phyloP scores from a whole-genome alignment of 2,329 filamentous ascomycete genomes.

The Tricladium varicosporioides region DNA sequence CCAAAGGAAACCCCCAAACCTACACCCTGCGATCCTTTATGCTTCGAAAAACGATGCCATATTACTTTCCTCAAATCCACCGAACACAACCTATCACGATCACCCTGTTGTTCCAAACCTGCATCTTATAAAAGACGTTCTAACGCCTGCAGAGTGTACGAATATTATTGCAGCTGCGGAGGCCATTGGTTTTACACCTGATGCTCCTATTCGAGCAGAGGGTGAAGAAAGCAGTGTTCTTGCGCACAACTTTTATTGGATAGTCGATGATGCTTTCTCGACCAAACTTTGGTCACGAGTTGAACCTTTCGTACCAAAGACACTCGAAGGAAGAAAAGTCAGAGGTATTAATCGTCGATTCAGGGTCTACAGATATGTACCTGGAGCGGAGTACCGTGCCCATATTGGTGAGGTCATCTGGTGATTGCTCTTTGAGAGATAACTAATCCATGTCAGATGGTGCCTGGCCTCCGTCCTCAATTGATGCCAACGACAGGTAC shows the following conservation, averaged over 20 bases:
- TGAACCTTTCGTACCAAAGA: conserved; percentile 52
- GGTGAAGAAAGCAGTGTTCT: conserved; percentile 60
- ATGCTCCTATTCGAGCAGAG: conserved; percentile 65
- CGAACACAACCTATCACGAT: conserved; percentile 49
- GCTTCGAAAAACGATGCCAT: conserved; percentile 58
- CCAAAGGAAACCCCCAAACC: conserved; percentile 65
- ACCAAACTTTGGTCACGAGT: conserved; percentile 63
- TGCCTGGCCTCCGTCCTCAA: conserved; percentile 70
- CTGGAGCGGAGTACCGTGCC: conserved; percentile 68
- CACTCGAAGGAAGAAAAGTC: conserved; percentile 53
- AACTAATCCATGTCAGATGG: conserved; percentile 45
- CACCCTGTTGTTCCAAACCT: conserved; percentile 64
- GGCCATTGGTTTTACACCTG: conserved; percentile 62
- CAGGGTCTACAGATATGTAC: conserved; percentile 70
- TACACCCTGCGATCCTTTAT: conserved; percentile 64
- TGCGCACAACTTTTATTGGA: conserved; percentile 74
- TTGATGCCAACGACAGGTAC: conserved; percentile 49
- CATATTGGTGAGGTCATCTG: conserved; percentile 50
- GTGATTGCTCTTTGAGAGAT: conserved; percentile 3
- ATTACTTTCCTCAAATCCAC: conserved; percentile 44
- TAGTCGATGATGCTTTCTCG: conserved; percentile 62
- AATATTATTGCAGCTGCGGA: conserved; percentile 67
- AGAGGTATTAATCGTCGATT: conserved; percentile 68
- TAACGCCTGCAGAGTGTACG: conserved; percentile 60
- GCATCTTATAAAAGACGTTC: conserved; percentile 56